These are phyloP conservation scores for Penicillium oxalicum DNA, from an alignment of 2,329 filamentous ascomycete species.

Conservation along the genomic window DNA sequence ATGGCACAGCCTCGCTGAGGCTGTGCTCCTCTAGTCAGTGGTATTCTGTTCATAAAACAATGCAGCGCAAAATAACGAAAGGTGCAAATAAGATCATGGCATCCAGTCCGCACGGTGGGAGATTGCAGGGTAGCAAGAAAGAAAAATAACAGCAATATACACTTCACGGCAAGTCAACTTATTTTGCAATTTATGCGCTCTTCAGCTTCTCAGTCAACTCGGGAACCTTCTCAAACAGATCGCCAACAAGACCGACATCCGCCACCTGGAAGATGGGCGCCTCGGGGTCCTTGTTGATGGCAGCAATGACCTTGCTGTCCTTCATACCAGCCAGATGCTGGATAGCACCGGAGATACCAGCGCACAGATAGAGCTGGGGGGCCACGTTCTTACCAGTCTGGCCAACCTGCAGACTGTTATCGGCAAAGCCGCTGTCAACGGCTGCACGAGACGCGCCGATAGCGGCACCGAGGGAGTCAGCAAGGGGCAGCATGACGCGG, in stretches of 20 bases:
- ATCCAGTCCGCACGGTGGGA: constrained; percentile 10
- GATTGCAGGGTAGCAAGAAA: constrained; percentile 17
- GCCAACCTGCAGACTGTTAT: constrained; percentile 96
- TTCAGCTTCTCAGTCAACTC: constrained; percentile 95
- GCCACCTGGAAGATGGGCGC: constrained; percentile 98
- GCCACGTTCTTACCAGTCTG: constrained; percentile 99
- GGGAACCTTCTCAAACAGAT: constrained; percentile 91
- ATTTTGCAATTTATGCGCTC: constrained; percentile 27
- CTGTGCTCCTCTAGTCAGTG: constrained; percentile 11
- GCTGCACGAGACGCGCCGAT: constrained; percentile 92
- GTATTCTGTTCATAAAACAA: constrained; percentile 14
- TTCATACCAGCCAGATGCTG: constrained; percentile 99
- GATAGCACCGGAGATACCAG: constrained; percentile 93
- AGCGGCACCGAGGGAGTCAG: constrained; percentile 88
- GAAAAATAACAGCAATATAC: background rate
- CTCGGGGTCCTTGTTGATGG: constrained; percentile 96
- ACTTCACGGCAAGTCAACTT: constrained; percentile 1
- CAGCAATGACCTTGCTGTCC: constrained; percentile 98
- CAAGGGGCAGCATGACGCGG: constrained; percentile 81
- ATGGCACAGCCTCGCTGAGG: constrained; percentile 8
- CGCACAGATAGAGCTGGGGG: constrained; percentile 88
- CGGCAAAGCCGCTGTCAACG: constrained; percentile 93
- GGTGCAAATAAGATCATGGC: background rate
- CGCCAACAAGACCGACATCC: constrained; percentile 89
- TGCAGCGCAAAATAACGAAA: constrained; percentile 3